These are phyloP conservation scores for Pseudocercospora fuligena DNA, from an alignment of 2,329 filamentous ascomycete genomes.

Conservation along the genomic window DNA sequence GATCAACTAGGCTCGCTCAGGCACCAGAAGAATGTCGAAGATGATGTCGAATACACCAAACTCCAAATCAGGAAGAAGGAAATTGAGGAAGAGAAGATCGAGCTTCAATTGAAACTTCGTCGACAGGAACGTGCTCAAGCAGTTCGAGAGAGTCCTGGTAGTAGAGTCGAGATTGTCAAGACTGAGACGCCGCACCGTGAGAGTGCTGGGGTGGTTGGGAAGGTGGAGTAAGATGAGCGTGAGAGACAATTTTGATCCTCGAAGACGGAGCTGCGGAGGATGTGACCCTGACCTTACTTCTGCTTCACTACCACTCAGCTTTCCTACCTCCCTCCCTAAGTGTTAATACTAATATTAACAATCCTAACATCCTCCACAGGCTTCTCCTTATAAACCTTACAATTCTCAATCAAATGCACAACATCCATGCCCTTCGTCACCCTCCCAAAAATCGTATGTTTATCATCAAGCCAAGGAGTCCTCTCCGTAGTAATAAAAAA, in stretches of 20 bases:
- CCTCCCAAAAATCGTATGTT: conserved; percentile 94
- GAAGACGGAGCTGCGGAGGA: too few relatives aligned
- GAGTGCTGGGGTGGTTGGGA: too few relatives aligned
- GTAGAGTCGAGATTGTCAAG: not conserved
- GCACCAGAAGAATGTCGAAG: too few relatives aligned
- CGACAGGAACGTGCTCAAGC: not conserved
- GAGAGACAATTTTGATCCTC: too few relatives aligned
- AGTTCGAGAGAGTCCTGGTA: not conserved
- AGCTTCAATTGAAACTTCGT: not conserved
- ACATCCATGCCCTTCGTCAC: conserved; percentile 91
- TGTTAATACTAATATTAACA: conserved; percentile 68
- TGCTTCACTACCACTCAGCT: not conserved
- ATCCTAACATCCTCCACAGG: conserved; percentile 98
- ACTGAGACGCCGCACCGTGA: not conserved
- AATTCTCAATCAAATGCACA: conserved; percentile 93
- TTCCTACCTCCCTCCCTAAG: not conserved
- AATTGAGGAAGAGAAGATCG: not conserved
- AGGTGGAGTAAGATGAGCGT: too few relatives aligned
- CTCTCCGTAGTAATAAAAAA: conserved; percentile 99
- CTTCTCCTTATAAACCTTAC: conserved; percentile 85
- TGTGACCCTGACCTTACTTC: too few relatives aligned
- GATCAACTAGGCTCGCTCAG: too few relatives aligned
- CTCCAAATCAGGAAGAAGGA: too few relatives aligned
- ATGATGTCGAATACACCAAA: too few relatives aligned
- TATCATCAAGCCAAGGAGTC: conserved; percentile 93